Conservation (phyloP, 2,329 filamentous ascomycete species). For the Beauveria sp. region DNA sequence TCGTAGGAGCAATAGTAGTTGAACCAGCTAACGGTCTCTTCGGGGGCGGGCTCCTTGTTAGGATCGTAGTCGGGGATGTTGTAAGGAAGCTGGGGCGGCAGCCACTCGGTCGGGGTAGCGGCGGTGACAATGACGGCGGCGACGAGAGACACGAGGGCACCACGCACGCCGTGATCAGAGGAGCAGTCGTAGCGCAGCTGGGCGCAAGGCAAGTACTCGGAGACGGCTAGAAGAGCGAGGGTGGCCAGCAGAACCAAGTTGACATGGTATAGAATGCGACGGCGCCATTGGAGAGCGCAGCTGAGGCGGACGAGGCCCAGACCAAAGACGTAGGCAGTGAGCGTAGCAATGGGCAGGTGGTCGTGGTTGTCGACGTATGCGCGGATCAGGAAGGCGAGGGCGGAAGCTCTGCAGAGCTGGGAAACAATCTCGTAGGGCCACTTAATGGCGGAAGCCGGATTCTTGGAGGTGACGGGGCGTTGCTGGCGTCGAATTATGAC, state of each 20-base stretch:
- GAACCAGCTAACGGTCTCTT: slow-evolving; percentile 47
- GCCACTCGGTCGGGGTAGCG: slow-evolving; percentile 42
- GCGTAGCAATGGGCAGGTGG: slow-evolving; percentile 29
- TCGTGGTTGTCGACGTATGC: slow-evolving; percentile 26
- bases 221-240: slow-evolving; percentile 28
- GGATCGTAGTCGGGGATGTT: slow-evolving; percentile 30
- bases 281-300: slow-evolving; percentile 36
- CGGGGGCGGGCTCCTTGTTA: slow-evolving; percentile 34
- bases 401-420: slow-evolving; percentile 31
- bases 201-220: slow-evolving; percentile 36
- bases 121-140: slow-evolving; percentile 32
- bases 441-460: slow-evolving; percentile 30
- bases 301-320: slow-evolving; percentile 36
- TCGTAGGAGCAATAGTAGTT: slow-evolving; percentile 42
- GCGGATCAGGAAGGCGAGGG: slow-evolving; percentile 31
- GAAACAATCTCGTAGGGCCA: slow-evolving; percentile 36
- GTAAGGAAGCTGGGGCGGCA: slow-evolving; percentile 33
- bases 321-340: slow-evolving; percentile 33
- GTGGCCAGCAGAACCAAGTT: slow-evolving; percentile 35
- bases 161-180: slow-evolving; percentile 23
- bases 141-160: slow-evolving; percentile 28
- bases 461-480: slow-evolving; percentile 16
- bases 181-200: slow-evolving; percentile 26
- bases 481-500: slow-evolving; percentile 12
- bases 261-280: slow-evolving; percentile 39